Conservation (phyloP, 345 rosid genomes). For the Stellera chamaejasme region DNA sequence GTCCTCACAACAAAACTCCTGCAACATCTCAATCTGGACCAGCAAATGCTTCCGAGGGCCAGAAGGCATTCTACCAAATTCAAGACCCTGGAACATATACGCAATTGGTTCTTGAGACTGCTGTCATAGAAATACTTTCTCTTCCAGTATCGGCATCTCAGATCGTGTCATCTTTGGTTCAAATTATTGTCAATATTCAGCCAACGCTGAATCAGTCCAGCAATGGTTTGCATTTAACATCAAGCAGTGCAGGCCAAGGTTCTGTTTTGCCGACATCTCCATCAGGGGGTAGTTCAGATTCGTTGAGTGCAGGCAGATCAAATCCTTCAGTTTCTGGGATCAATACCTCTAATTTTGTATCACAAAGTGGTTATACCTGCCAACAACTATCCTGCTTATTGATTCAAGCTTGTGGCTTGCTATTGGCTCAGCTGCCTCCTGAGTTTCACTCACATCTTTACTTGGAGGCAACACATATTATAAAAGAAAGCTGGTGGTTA, state of each 20-base stretch:
- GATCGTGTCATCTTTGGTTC: slow-evolving; percentile 81
- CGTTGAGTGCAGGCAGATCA: slow-evolving; percentile 81
- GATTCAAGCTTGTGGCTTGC: slow-evolving; percentile 95
- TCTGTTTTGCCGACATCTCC: slow-evolving; percentile 85
- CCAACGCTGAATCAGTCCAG: slow-evolving; percentile 92
- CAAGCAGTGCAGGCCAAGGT: slow-evolving; percentile 63
- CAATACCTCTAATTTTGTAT: slow-evolving; percentile 77
- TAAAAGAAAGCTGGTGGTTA: slow-evolving; percentile 96
- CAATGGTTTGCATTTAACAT: slow-evolving; percentile 71
- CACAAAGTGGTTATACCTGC: slow-evolving; percentile 91
- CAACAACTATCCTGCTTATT: slow-evolving; percentile 92
- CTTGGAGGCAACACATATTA: slow-evolving; percentile 68
- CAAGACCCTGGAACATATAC: slow-evolving; percentile 98
- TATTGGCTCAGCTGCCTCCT: slow-evolving; percentile 91
- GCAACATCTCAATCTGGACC: slow-evolving; percentile 71
- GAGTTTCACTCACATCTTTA: slow-evolving; percentile 86
- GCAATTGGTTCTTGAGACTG: slow-evolving; percentile 91
- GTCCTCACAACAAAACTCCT: slow-evolving; percentile 54
- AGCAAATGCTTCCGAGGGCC: slow-evolving; percentile 64
- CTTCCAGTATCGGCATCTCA: slow-evolving; percentile 87
- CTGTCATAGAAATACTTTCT: slow-evolving; percentile 89
- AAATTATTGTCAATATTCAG: slow-evolving; percentile 84
- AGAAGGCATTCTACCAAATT: slow-evolving; percentile 87
- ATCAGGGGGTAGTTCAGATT: slow-evolving; percentile 96
- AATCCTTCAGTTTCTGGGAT: slow-evolving; percentile 69